Conservation (phyloP, 1,139 yeast genomes). For the Saccharomyces hybrid region DNA sequence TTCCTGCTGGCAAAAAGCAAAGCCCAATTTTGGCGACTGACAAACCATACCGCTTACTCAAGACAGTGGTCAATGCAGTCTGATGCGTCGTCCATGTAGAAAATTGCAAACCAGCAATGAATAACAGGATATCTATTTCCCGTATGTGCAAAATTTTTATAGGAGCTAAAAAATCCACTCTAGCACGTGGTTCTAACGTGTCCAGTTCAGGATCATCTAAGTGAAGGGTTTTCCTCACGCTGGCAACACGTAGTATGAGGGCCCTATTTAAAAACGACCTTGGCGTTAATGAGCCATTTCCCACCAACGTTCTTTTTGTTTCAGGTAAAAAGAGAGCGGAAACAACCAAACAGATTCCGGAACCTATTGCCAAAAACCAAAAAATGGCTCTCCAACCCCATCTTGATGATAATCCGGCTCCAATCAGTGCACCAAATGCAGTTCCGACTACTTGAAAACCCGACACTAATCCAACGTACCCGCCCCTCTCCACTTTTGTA, state of each 20-base stretch:
- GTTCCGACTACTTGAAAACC: slow-evolving; percentile 67
- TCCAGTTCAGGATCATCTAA: slow-evolving; percentile 29
- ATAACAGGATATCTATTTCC: slow-evolving; percentile 33
- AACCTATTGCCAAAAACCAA: slow-evolving; percentile 61
- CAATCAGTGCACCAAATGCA: slow-evolving; percentile 69
- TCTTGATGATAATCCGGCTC: slow-evolving; percentile 52
- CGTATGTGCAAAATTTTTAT: slow-evolving; percentile 37
- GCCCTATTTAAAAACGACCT: slow-evolving; percentile 35
- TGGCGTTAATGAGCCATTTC: slow-evolving; percentile 55
- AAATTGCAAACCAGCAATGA: slow-evolving; percentile 56
- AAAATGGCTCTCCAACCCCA: slow-evolving; percentile 74
- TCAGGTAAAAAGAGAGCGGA: slow-evolving; percentile 53
- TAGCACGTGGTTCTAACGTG: slow-evolving; percentile 27
- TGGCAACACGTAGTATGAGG: slow-evolving; percentile 34
- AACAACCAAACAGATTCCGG: slow-evolving; percentile 38
- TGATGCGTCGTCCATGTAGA: slow-evolving; percentile 63
- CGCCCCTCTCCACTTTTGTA: slow-evolving; percentile 56
- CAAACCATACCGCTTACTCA: slow-evolving; percentile 44
- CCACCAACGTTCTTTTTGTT: slow-evolving; percentile 60
- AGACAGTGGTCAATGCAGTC: slow-evolving; percentile 53
- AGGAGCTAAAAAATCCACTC: slow-evolving; percentile 40
- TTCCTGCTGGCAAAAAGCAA: slow-evolving; percentile 53
- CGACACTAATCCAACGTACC: slow-evolving; percentile 49
- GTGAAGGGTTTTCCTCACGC: slow-evolving; percentile 24
- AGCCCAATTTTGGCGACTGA: slow-evolving; percentile 51